Base-by-base conservation (phyloP, 2,329 filamentous ascomycete species). In the Exophiala calicioides region DNA sequence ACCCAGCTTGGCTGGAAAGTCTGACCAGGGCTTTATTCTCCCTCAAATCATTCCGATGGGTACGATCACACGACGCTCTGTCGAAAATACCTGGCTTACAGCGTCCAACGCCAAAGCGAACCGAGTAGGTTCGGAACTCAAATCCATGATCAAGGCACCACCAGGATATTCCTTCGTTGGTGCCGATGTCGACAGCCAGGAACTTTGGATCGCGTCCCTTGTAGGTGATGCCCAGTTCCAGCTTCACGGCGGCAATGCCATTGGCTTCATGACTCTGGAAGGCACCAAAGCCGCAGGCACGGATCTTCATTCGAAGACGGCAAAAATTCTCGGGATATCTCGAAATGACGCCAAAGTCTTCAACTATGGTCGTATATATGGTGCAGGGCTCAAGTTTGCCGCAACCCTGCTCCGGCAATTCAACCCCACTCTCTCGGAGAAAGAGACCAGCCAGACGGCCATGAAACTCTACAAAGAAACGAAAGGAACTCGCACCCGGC, bases 231-330 rank as follows among this genome's bases (percentile, higher is more conserved):
- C 93, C 3, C 90, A 90, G 18, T 98, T 98, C 72, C 86, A 89
- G 62, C 75, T 98, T 1, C 93, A 98, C 58, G 94, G 93, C 31
- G 94, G 93, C 42, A 97, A 96, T 63, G 93, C 94, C 1, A 88
- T 98, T 48, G 93, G 94, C 0, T 98, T 98, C 73, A 98, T 98
- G 94, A 98, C 93, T 0, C 75, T 98, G 1, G 94, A 98, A 70
- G 91, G 93, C 10, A 93, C 89, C 38, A 97, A 98, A 69, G 84
- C 89, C 4, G 89, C 88, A 2, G 91, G 91, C 3, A 98, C 91
- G 0, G 91, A 98, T 66, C 71, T 97, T 45, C 91, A 98, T 68
- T 96, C 90, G 5, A 87, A 91, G 23, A 98, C 93, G 20, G 94
- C 93, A 1, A 78, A 79, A 4, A 98, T 98, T 47, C 69, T 98